A percentile compares a stretch with the other conserved stretches of the same genome.
Evolutionary conservation across 176 grass and related monocot species (phyloP).

Genomic region (Oryza nivara): DNA sequence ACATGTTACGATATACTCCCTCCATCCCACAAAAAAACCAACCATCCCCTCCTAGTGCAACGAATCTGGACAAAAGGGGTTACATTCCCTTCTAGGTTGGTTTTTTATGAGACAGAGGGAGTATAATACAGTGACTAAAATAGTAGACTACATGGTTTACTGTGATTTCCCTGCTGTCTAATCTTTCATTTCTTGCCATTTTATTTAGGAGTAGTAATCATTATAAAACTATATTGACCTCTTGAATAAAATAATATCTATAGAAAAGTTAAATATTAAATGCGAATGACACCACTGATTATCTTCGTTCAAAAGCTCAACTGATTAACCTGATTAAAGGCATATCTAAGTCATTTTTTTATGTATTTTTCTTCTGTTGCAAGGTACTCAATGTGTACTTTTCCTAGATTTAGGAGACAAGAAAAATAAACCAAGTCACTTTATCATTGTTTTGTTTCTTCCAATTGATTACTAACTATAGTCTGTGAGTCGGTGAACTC

Average conservation of each 20-base stretch:
- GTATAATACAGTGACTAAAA: neutral
- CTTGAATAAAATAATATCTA: constrained; percentile 11
- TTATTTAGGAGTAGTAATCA: neutral
- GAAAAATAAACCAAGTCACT: neutral
- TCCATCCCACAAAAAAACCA: too few species aligned
- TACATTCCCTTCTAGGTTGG: too few species aligned
- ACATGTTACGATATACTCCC: neutral
- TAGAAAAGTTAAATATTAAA: neutral
- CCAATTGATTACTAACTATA: neutral
- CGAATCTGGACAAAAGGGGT: too few species aligned
- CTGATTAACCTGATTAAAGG: neutral
- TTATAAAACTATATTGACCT: neutral
- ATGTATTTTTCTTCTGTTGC: constrained; percentile 18
- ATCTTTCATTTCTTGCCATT: neutral
- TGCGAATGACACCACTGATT: constrained; percentile 3
- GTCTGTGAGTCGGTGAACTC: neutral
- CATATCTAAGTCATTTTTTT: neutral
- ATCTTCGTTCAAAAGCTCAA: neutral
- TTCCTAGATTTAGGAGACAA: neutral
- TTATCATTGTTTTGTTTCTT: neutral
- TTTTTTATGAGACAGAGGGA: too few species aligned
- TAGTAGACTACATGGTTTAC: neutral
- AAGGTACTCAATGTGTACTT: neutral
- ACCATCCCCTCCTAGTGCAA: too few species aligned
- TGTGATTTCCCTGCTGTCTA: neutral